These are phyloP conservation scores for Talaromyces sp. DNA, from an alignment of 2,329 filamentous ascomycete species.

Conservation along the genomic window DNA sequence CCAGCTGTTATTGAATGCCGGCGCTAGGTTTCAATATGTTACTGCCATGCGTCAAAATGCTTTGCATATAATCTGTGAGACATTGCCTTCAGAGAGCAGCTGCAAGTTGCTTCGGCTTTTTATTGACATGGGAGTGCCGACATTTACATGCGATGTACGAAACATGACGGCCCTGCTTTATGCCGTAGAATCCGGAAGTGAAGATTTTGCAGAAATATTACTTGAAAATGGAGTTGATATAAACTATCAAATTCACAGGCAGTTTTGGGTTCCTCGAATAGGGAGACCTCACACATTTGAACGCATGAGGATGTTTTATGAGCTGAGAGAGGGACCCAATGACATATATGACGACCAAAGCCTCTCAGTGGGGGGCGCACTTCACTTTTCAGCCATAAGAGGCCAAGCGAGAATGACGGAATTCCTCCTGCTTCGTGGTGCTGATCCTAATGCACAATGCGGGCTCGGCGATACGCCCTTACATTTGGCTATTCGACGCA, in stretches of 20 bases:
- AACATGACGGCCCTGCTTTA: constrained; percentile 16
- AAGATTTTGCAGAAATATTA: constrained; percentile 7
- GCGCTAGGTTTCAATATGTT: not conserved
- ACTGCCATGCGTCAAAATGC: not conserved
- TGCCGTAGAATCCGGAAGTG: constrained; percentile 5
- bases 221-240: constrained; percentile 11
- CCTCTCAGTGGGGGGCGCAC: too few relatives aligned
- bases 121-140: not conserved
- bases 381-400: too few relatives aligned
- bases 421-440: not conserved
- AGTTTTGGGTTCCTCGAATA: not conserved
- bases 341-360: too few relatives aligned
- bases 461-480: not conserved
- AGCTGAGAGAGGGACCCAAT: not conserved
- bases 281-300: too few relatives aligned
- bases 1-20: not conserved
- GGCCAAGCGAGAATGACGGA: too few relatives aligned
- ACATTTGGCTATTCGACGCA: not conserved
- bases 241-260: constrained; percentile 6
- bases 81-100: not conserved
- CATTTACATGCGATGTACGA: not conserved
- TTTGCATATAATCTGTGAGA: not conserved
- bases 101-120: not conserved
- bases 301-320: not conserved
- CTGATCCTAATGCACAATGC: not conserved